Base-by-base conservation (phyloP, 208 protist genomes). In the Balamuthia mandrillaris region DNA sequence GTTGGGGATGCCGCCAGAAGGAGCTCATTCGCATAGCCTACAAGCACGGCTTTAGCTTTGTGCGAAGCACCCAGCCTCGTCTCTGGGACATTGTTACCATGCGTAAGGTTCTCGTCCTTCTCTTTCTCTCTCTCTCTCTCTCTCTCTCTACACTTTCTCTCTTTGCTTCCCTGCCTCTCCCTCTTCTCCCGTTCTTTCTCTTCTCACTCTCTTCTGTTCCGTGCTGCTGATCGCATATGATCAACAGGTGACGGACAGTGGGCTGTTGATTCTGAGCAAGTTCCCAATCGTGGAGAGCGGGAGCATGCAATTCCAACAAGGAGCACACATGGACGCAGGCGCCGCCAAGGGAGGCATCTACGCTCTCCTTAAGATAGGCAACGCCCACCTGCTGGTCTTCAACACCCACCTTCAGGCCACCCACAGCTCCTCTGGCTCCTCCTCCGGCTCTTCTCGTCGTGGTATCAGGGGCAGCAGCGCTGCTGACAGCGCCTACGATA, bases 341-440 rank as follows among this genome's bases (percentile, higher is more conserved):
- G 70, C 70, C 12, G 4, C 70, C 27, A 79, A 79, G 70, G 70
- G 70, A 27, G 70, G 51, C 49, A 79, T 79, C 42, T 79, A 45
- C 33, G 70, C 70, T 12, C 70, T 61, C n/a, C 51, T 79, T 47
- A 79, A 79, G 70, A 37, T 79, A 31, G 49, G 49, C 18, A 56
- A 79, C 29, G 42, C 70, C n/a, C n/a, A 60, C 49, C 33, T 79
- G 70, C 49, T 79, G 37, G 70, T 79, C 14, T 79, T 79, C 70
- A 79, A 79, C 49, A 79, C 70, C 21, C 70, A 79, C 70, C 70
- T 79, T 9, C 70, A 79, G 70, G 70, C 70, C 42, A 79, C 70
- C 42, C 70, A 79, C 49, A 60, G 45, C 9, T 78, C 68, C 5
- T 70, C 37, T 29, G 33, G n/a, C n/a, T n/a, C n/a, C n/a, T n/a